Conservation (phyloP, 2,329 filamentous ascomycete species). For the Aspergillus ustus region DNA sequence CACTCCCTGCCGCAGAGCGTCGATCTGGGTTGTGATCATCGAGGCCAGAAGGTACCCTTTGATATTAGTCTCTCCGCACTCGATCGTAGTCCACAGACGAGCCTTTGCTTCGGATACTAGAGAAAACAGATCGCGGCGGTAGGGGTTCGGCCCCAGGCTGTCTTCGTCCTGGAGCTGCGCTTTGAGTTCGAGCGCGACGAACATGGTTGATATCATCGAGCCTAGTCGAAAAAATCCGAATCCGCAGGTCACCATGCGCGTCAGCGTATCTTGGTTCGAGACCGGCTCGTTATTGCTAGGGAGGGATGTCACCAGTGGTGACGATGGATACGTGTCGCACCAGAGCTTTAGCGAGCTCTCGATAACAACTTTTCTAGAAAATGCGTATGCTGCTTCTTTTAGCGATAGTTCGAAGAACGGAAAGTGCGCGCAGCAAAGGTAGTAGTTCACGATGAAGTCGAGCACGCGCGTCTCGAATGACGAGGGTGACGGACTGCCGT, state of each 20-base stretch:
- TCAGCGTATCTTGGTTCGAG: conserved; percentile 37
- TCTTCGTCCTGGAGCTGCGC: conserved; percentile 34
- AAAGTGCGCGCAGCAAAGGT: conserved; percentile 35
- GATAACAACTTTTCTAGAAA: conserved; percentile 54
- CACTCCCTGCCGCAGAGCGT: conserved; percentile 46
- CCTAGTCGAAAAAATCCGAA: conserved; percentile 34
- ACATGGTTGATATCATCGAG: conserved; percentile 25
- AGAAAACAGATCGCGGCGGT: conserved; percentile 34
- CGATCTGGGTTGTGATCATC: conserved; percentile 49
- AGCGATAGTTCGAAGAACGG: conserved; percentile 31
- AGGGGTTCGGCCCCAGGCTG: conserved; percentile 28
- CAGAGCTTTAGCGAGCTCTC: conserved; percentile 57
- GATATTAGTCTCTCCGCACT: conserved; percentile 59
- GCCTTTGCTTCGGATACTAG: conserved; percentile 46
- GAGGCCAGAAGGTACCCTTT: conserved; percentile 56
- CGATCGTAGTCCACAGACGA: conserved; percentile 49
- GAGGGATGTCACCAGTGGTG: conserved; percentile 20
- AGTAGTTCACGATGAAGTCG: conserved; percentile 35
- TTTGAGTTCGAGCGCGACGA: conserved; percentile 33
- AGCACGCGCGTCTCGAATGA: conserved; percentile 26
- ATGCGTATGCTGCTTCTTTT: conserved; percentile 44
- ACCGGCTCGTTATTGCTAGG: conserved; percentile 8
- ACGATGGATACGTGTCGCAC: conserved; percentile 41
- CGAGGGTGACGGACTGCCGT: conserved; percentile 9
- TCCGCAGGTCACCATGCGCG: conserved; percentile 45